Percentiles rank a stretch among this genome's conserved stretches.
These are phyloP conservation scores for Wickerhamomyces sp. DNA, from an alignment of 1,139 yeast genomes.

Conservation along the genomic window DNA sequence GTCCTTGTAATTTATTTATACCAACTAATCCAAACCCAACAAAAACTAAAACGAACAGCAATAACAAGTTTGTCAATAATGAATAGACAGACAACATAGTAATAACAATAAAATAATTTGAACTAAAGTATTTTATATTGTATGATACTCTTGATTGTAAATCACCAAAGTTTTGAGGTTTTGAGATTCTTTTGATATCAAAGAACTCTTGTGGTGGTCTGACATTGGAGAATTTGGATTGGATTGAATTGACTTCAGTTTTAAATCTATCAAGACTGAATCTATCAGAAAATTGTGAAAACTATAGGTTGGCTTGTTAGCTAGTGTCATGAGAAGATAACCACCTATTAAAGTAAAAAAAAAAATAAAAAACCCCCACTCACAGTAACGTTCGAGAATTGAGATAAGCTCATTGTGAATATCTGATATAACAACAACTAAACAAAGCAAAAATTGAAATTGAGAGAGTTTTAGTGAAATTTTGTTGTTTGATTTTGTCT, in stretches of 20 bases:
- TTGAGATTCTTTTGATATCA: conserved; percentile 82
- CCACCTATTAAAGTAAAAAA: not conserved
- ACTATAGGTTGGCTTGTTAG: conserved; percentile 9
- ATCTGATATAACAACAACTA: not conserved
- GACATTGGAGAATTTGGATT: conserved; percentile 63
- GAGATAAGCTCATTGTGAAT: conserved; percentile 10
- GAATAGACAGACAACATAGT: conserved; percentile 66
- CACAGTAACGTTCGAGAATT: conserved; percentile 6
- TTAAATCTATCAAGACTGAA: conserved; percentile 49
- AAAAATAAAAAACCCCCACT: not conserved
- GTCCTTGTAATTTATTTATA: conserved; percentile 74
- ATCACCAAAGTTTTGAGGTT: conserved; percentile 87
- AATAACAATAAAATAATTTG: conserved; percentile 78
- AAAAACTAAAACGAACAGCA: conserved; percentile 74
- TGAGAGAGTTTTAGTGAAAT: not conserved
- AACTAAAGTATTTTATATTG: conserved; percentile 81
- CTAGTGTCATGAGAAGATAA: not conserved
- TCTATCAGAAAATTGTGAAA: conserved; percentile 43
- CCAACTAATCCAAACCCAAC: conserved; percentile 70
- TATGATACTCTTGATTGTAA: conserved; percentile 82
- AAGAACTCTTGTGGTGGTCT: conserved; percentile 92
- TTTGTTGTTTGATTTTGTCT: not conserved
- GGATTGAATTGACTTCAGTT: conserved; percentile 42
- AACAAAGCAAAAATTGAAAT: not conserved
- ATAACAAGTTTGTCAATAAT: conserved; percentile 74